A percentile compares a stretch with the other conserved stretches of the same genome.
These are phyloP conservation scores for Eimeria tenella DNA, from an alignment of 169 alveolate species.

Conservation along the genomic window DNA sequence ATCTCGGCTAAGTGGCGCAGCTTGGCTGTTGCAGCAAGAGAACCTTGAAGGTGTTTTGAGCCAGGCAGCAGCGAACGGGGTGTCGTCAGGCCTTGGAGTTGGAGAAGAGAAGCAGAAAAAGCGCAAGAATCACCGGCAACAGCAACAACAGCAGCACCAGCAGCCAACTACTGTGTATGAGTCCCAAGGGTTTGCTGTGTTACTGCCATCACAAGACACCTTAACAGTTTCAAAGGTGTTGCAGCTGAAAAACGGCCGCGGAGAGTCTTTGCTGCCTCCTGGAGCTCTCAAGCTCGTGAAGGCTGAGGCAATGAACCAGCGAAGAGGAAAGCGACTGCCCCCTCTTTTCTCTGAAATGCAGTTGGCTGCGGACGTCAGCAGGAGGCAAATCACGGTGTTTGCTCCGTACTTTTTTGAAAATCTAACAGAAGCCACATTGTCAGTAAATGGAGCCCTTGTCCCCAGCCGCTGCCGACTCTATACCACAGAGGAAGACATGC, in stretches of 20 bases:
- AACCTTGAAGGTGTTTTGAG: not conserved
- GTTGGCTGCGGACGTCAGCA: slow-evolving; percentile 84
- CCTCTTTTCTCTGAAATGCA: slow-evolving; percentile 81
- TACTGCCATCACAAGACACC: slow-evolving; percentile 75
- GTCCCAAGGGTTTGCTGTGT: slow-evolving; percentile 75
- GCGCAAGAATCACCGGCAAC: not conserved
- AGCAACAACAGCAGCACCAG: slow-evolving; percentile 8
- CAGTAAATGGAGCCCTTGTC: slow-evolving; percentile 81
- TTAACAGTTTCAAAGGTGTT: slow-evolving; percentile 76
- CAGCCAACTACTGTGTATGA: slow-evolving; percentile 63
- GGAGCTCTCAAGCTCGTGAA: slow-evolving; percentile 77
- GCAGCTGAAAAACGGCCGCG: slow-evolving; percentile 81
- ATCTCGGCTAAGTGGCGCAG: slow-evolving; percentile 43
- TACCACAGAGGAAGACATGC: slow-evolving; percentile 85
- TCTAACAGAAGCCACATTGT: slow-evolving; percentile 82
- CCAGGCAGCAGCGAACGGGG: not conserved
- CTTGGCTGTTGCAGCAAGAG: slow-evolving; percentile 60
- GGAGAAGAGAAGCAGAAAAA: not conserved
- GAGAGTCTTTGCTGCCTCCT: slow-evolving; percentile 81
- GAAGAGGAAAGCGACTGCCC: slow-evolving; percentile 6
- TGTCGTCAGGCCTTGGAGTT: not conserved
- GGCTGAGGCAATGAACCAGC: slow-evolving; percentile 73
- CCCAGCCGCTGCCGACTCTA: slow-evolving; percentile 86
- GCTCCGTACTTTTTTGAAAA: slow-evolving; percentile 86
- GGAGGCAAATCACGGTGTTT: slow-evolving; percentile 83